Evolutionary conservation across 1,139 yeast genomes (phyloP).

Genomic region (Pneumocystis murina): DNA sequence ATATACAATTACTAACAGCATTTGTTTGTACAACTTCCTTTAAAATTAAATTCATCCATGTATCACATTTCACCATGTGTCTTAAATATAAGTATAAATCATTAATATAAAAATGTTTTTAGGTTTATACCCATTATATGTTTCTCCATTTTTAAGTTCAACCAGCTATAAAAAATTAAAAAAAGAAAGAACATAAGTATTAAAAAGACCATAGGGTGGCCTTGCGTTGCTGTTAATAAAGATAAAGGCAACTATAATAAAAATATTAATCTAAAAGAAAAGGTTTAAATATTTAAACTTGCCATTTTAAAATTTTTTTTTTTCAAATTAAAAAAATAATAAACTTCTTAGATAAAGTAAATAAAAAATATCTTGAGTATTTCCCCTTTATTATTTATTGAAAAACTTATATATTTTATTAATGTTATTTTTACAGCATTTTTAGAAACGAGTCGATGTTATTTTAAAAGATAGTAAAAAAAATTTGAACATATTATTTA

Average conservation of each 20-base stretch:
- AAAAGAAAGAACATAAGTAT: neutral
- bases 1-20: conserved; percentile 23
- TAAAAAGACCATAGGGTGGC: conserved; percentile 42
- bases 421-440: neutral
- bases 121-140: conserved; percentile 46
- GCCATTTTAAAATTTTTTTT: neutral
- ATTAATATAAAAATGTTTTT: neutral
- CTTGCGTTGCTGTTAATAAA: conserved; percentile 78
- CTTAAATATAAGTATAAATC: neutral
- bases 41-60: conserved; percentile 89
- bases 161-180: conserved; percentile 31
- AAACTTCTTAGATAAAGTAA: too few relatives aligned
- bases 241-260: conserved; percentile 59
- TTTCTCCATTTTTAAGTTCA: conserved; percentile 85
- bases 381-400: neutral
- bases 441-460: too few relatives aligned
- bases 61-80: conserved; percentile 68
- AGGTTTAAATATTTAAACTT: neutral
- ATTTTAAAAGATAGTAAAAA: too few relatives aligned
- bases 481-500: too few relatives aligned
- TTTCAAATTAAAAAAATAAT: neutral
- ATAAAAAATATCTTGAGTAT: neutral
- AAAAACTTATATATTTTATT: neutral
- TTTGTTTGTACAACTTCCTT: conserved; percentile 63
- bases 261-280: neutral